Percentiles rank a stretch among this genome's conserved stretches.
Evolutionary conservation across 2,329 filamentous ascomycete species (phyloP).

Genomic region (Cryoendolithus antarcticus): DNA sequence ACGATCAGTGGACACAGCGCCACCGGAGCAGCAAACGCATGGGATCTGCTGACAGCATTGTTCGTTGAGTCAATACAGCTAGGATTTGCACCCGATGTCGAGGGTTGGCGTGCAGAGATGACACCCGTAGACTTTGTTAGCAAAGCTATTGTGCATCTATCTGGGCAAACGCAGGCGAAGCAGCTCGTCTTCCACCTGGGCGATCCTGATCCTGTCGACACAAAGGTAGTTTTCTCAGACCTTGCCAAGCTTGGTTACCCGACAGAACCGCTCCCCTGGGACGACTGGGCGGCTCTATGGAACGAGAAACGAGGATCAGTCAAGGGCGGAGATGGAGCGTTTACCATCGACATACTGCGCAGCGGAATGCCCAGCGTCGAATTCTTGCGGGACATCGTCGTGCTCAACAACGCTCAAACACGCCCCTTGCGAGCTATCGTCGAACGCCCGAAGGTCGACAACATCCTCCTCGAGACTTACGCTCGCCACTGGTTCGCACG

Average conservation of each 20-base stretch:
- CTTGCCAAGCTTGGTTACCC: constrained; percentile 57
- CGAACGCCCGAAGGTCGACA: constrained; percentile 56
- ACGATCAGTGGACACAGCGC: constrained; percentile 68
- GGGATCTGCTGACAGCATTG: constrained; percentile 63
- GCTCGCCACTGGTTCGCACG: constrained; percentile 68
- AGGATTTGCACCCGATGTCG: constrained; percentile 56
- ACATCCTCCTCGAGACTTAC: constrained; percentile 59
- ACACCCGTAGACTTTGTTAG: constrained; percentile 73
- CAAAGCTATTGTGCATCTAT: constrained; percentile 58
- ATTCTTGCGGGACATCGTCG: constrained; percentile 57
- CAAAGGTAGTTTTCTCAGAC: constrained; percentile 50
- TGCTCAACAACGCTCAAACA: constrained; percentile 60
- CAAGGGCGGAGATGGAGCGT: constrained; percentile 57
- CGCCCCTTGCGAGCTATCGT: constrained; percentile 46
- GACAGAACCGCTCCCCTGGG: constrained; percentile 53
- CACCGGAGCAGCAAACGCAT: constrained; percentile 65
- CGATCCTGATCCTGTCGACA: constrained; percentile 58
- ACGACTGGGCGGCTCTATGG: constrained; percentile 66
- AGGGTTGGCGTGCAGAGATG: constrained; percentile 71
- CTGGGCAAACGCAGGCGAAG: constrained; percentile 48
- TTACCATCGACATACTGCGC: constrained; percentile 67
- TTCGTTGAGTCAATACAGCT: constrained; percentile 66
- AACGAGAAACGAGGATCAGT: constrained; percentile 52
- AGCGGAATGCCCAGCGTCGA: constrained; percentile 69
- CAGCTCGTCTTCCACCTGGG: constrained; percentile 63